phyloP scores from a whole-genome alignment of 768 basidiomycete species.

The Hygrophorus pudorinus region DNA sequence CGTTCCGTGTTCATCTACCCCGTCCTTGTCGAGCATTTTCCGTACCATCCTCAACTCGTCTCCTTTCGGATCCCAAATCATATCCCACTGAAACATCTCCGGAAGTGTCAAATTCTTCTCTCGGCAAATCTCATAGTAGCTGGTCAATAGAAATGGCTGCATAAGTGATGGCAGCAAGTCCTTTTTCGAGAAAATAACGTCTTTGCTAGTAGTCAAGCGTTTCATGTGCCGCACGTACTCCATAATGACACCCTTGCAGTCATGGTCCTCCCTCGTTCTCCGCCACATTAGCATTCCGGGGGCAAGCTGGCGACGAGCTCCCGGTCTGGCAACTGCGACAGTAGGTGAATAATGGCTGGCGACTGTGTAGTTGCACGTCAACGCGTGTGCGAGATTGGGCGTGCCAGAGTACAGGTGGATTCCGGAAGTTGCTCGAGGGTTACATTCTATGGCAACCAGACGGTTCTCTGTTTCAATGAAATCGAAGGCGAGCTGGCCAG shows the following conservation, averaged over 20 bases:
- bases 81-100: conserved; percentile 15
- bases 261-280: conserved; percentile 1
- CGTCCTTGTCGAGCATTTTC: conserved; percentile 7
- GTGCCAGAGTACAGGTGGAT: conserved; percentile 14
- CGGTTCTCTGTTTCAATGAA: conserved; percentile 8
- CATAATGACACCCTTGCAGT: conserved; percentile 5
- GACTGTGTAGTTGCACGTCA: conserved; percentile 10
- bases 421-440: conserved; percentile 12
- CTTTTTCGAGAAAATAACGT: conserved; percentile 12
- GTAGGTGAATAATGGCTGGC: neutral
- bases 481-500: conserved; percentile 14
- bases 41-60: conserved; percentile 6
- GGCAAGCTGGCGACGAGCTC: conserved; percentile 11
- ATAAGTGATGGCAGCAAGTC: conserved; percentile 14
- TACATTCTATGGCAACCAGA: conserved; percentile 14
- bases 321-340: neutral
- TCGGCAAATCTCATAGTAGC: conserved; percentile 14
- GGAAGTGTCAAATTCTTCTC: conserved; percentile 13
- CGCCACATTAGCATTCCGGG: conserved; percentile 15
- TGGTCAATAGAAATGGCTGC: conserved; percentile 15
- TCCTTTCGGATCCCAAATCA: conserved; percentile 13
- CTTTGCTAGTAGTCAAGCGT: conserved; percentile 9
- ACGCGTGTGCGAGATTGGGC: conserved; percentile 7
- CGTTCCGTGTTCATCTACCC: neutral
- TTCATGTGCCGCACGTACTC: conserved; percentile 15